Conservation (phyloP, 192 early-diverging fungal genomes). For the Rhizoclosmatium globosum region DNA sequence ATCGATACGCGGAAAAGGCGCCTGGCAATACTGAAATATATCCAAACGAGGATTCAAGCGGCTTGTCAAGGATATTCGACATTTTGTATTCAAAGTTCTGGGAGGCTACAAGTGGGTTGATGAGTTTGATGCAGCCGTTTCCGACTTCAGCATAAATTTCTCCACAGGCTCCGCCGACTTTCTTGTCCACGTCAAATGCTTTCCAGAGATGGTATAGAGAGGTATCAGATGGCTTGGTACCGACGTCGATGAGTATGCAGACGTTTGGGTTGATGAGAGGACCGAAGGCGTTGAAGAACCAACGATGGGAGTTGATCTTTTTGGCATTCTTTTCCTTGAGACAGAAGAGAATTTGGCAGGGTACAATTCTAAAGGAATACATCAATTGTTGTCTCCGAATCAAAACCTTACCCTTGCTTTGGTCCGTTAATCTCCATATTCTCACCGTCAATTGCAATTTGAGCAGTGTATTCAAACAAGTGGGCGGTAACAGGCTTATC, state of each 20-base stretch:
- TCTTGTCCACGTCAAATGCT: constrained; percentile 81
- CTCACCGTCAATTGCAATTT: constrained; percentile 70
- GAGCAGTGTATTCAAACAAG: constrained; percentile 79
- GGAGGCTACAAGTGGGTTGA: constrained; percentile 72
- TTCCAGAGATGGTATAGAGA: constrained; percentile 95
- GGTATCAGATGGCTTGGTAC: constrained; percentile 84
- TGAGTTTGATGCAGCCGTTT: constrained; percentile 59
- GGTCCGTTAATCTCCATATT: constrained; percentile 76
- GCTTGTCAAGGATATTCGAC: constrained; percentile 61
- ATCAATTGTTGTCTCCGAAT: neutral
- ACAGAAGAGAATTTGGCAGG: constrained; percentile 84
- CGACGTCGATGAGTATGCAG: constrained; percentile 90
- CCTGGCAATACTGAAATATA: constrained; percentile 94
- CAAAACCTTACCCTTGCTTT: constrained; percentile 55
- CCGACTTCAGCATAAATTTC: constrained; percentile 92
- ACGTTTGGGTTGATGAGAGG: constrained; percentile 70
- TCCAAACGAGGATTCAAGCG: constrained; percentile 86
- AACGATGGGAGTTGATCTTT: constrained; percentile 80
- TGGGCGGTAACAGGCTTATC: constrained; percentile 74
- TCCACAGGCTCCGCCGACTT: constrained; percentile 92
- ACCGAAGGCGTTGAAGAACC: constrained; percentile 81
- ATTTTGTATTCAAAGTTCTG: constrained; percentile 84
- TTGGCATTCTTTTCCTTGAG: constrained; percentile 92
- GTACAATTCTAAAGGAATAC: constrained; percentile 50
- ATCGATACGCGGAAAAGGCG: constrained; percentile 88